Percentiles rank a stretch among this genome's conserved stretches.
phyloP scores from a whole-genome alignment of 139 green algal genomes.

The Pleodorina starrii region DNA sequence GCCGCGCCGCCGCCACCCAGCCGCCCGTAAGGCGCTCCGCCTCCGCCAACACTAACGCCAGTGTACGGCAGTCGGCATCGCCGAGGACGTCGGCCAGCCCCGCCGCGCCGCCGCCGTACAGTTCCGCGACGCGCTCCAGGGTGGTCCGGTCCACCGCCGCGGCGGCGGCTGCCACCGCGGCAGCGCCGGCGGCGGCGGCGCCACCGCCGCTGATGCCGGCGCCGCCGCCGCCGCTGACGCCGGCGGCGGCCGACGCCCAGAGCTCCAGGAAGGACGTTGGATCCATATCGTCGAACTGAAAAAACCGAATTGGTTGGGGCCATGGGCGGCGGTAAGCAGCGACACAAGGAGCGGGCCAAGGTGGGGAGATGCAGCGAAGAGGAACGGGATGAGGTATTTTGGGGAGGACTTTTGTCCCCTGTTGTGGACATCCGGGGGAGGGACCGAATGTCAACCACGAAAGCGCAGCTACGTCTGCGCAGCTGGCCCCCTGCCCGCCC shows the following conservation, averaged over 20 bases:
- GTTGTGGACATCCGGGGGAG: too few relatives aligned
- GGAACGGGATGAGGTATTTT: too few relatives aligned
- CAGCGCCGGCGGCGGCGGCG: background rate
- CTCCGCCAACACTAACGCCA: background rate
- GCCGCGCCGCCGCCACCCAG: conserved; percentile 36
- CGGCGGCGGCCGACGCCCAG: background rate
- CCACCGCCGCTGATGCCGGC: too few relatives aligned
- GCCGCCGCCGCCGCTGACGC: background rate
- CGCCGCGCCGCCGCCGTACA: background rate
- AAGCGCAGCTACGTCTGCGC: too few relatives aligned
- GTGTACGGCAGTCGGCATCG: background rate
- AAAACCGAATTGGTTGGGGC: too few relatives aligned
- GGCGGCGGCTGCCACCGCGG: background rate
- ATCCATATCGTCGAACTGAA: conserved; percentile 11
- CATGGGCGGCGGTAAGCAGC: too few relatives aligned
- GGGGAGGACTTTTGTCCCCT: too few relatives aligned
- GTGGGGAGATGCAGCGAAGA: too few relatives aligned
- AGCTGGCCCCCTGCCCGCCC: too few relatives aligned
- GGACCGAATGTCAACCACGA: too few relatives aligned
- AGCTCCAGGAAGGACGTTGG: conserved; percentile 12
- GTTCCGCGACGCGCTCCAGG: background rate
- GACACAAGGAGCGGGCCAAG: too few relatives aligned
- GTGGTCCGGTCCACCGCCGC: background rate
- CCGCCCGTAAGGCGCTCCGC: conserved; percentile 33
- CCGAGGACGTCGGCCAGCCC: background rate